Evolutionary conservation across 768 basidiomycete species (phyloP).

Genomic region (Lactarius hatsudake): DNA sequence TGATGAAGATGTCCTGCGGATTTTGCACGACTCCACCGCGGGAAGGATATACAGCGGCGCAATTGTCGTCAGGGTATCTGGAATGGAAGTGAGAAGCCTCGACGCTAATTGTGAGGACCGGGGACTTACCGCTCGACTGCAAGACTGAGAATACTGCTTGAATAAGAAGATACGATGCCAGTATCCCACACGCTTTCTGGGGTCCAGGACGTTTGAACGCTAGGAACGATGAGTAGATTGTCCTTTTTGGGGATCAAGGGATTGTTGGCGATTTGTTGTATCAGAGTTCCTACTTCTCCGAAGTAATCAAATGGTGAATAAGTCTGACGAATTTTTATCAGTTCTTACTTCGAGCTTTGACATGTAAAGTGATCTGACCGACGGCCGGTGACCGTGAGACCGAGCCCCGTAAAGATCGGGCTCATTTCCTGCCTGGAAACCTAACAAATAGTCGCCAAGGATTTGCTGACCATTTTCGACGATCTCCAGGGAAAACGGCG

Average conservation of each 20-base stretch:
- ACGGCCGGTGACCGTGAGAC: conserved; percentile 18
- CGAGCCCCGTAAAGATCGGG: conserved; percentile 63
- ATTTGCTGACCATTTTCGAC: conserved; percentile 58
- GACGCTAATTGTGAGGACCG: neutral
- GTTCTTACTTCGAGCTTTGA: neutral
- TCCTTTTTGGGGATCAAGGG: conserved; percentile 5
- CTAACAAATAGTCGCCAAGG: conserved; percentile 60
- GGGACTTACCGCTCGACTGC: conserved; percentile 25
- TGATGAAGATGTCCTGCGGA: conserved; percentile 50
- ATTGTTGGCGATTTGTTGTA: conserved; percentile 21
- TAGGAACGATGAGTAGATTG: conserved; percentile 23
- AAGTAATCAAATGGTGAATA: conserved; percentile 33
- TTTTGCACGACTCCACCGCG: conserved; percentile 35
- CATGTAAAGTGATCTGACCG: conserved; percentile 14
- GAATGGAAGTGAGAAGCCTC: conserved; percentile 17
- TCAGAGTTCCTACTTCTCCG: conserved; percentile 33
- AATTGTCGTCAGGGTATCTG: conserved; percentile 65
- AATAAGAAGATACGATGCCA: conserved; percentile 16
- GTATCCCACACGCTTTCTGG: conserved; percentile 26
- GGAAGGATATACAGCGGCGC: conserved; percentile 46
- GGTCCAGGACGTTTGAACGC: conserved; percentile 21
- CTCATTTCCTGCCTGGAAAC: conserved; percentile 72
- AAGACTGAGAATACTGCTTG: conserved; percentile 9
- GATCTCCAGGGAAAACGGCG: conserved; percentile 50
- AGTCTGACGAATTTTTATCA: neutral